Base-by-base conservation (phyloP, 306 rosid genomes). In the Rosa chinensis region DNA sequence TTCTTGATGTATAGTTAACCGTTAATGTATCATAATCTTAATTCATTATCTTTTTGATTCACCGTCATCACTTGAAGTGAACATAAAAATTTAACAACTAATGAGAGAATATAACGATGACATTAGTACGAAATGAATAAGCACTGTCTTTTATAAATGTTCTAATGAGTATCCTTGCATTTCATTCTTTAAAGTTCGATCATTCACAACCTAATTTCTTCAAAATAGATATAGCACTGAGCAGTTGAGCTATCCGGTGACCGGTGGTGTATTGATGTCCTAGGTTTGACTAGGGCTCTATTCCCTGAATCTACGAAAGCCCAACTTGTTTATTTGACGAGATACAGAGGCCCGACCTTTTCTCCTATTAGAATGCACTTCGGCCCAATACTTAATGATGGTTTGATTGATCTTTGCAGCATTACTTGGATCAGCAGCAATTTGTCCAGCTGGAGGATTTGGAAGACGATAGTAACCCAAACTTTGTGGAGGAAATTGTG, bases 401-500 rank as follows among this genome's bases (percentile, higher is more conserved):
- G 0, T 69, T 47, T 32, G 25, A 59, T 35, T 68, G 4, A 8
- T 40, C 58, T 39, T 32, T 87, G 70, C 85, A 90, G 97, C 90
- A 84, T 5, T 92, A 82, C 85, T 85, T 92, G 56, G 97, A 92
- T 50, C 87, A 86, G 83, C 94, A 90, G 75, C 96, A 90, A 83
- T 89, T 92, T 78, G 72, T 83, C 67, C 88, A 92, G 86, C 87
- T 92, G 72, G 97, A 92, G 82, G 97, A 91, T 43, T 79, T 92
- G 92, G 88, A 85, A 82, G 97, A 92, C 66, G 92, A 86, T 40
- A 82, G 79, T 11, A 86, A 89, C 84, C 97, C 97, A 44, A 89
- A 89, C 82, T 92, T 92, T 81, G 97, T 80, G 18, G 96, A 92
- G 89, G 97, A 92, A 81, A 84, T 89, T 77, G 97, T 86, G 53